These are phyloP conservation scores for Hylodesmum podocarpum DNA, from an alignment of 306 rosid genomes.

Conservation along the genomic window DNA sequence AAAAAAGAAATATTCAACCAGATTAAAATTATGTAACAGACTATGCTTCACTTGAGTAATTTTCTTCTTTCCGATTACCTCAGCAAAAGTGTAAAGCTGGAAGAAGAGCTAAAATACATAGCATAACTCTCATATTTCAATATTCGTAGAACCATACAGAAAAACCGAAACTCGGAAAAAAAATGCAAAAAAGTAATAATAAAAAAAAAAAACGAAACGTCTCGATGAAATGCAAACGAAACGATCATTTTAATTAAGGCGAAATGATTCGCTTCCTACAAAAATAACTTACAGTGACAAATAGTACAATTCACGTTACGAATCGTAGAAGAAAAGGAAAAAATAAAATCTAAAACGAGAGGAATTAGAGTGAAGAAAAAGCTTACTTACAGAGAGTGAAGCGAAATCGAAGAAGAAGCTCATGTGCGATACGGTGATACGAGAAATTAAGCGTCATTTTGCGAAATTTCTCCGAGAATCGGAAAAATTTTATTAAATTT, in stretches of 20 bases:
- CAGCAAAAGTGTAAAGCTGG: background rate
- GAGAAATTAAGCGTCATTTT: conserved; percentile 20
- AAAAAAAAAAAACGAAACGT: background rate
- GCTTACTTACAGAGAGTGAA: conserved; percentile 43
- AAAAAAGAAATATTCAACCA: conserved; percentile 8
- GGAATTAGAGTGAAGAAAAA: conserved; percentile 6
- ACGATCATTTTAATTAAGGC: background rate
- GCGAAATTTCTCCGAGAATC: background rate
- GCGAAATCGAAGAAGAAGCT: conserved; percentile 28
- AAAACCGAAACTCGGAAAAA: background rate
- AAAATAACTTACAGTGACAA: background rate
- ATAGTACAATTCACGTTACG: conserved; percentile 1
- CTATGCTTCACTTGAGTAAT: background rate
- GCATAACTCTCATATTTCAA: background rate
- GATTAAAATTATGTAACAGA: background rate
- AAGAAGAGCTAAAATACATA: background rate
- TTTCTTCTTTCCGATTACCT: background rate
- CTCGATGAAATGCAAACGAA: background rate
- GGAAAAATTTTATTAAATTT: too few species aligned
- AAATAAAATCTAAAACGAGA: background rate
- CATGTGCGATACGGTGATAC: conserved; percentile 28
- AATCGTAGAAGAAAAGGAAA: background rate
- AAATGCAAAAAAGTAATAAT: too few species aligned
- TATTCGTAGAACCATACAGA: background rate
- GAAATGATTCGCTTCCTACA: background rate